Percentiles rank a stretch among this genome's conserved stretches.
phyloP scores from a whole-genome alignment of 768 basidiomycete genomes.

The Fomitopsis serialis region DNA sequence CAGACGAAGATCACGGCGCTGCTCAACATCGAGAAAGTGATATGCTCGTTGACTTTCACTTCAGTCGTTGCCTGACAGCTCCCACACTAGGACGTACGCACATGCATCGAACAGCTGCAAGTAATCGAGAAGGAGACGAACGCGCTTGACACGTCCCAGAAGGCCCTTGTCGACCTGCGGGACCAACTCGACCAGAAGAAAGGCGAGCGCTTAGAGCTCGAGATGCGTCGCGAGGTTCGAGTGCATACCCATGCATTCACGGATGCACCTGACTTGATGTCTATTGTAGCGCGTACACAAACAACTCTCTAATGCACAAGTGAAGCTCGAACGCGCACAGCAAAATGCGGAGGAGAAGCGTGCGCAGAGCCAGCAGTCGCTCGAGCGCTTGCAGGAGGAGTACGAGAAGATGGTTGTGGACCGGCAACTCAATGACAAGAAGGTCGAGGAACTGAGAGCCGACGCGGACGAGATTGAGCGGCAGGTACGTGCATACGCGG shows the following conservation, averaged over 20 bases:
- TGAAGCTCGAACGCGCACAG: conserved; percentile 77
- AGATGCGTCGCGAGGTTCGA: conserved; percentile 61
- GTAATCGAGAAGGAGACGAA: conserved; percentile 63
- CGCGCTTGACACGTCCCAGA: conserved; percentile 58
- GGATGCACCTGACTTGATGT: not conserved
- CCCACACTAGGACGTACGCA: conserved; percentile 53
- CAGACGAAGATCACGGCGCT: conserved; percentile 69
- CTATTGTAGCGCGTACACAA: conserved; percentile 64
- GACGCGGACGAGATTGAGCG: conserved; percentile 65
- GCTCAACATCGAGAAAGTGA: conserved; percentile 69
- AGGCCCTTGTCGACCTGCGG: conserved; percentile 62
- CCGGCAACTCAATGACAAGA: conserved; percentile 71
- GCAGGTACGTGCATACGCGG: conserved; percentile 37
- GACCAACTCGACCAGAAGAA: conserved; percentile 67
- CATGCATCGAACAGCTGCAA: conserved; percentile 72
- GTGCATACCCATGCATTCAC: not conserved
- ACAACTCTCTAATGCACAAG: conserved; percentile 75
- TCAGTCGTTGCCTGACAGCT: not conserved
- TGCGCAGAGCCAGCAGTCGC: conserved; percentile 57
- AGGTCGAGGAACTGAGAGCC: conserved; percentile 68
- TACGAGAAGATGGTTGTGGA: conserved; percentile 76
- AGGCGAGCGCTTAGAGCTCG: conserved; percentile 68
- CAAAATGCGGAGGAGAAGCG: conserved; percentile 79
- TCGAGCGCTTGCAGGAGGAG: conserved; percentile 72
- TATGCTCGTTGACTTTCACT: conserved; percentile 2